Conservation (phyloP, 2,329 filamentous ascomycete species). For the Paecilomyces fulvus region DNA sequence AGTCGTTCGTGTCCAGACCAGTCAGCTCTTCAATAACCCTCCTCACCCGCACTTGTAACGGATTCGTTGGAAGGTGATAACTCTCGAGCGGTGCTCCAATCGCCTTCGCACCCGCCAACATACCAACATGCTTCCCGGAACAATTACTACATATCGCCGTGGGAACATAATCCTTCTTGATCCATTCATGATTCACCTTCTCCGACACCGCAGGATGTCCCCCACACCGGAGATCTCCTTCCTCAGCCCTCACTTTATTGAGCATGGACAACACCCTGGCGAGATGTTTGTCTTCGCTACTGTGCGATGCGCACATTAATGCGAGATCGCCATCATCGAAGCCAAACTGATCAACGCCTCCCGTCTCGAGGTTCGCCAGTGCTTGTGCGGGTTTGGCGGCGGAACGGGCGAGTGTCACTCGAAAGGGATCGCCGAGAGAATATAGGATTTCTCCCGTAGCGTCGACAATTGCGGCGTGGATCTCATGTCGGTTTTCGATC, state of each 20-base stretch:
- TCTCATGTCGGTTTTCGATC: slow-evolving; percentile 35
- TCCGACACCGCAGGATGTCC: slow-evolving; percentile 32
- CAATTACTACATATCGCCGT: slow-evolving; percentile 39
- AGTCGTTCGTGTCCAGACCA: slow-evolving; percentile 13
- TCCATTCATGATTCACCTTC: slow-evolving; percentile 32
- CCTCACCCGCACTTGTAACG: slow-evolving; percentile 34
- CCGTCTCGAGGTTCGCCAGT: slow-evolving; percentile 37
- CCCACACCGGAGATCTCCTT: slow-evolving; percentile 36
- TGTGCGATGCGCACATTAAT: slow-evolving; percentile 43
- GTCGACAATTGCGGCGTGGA: slow-evolving; percentile 38
- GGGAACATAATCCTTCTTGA: slow-evolving; percentile 29
- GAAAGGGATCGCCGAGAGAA: slow-evolving; percentile 32
- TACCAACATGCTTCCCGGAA: slow-evolving; percentile 43
- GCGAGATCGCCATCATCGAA: slow-evolving; percentile 38
- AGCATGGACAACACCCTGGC: slow-evolving; percentile 32
- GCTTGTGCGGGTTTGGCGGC: slow-evolving; percentile 41
- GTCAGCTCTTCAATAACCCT: slow-evolving; percentile 29
- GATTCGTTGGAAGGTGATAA: slow-evolving; percentile 31
- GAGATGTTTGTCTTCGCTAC: slow-evolving; percentile 35
- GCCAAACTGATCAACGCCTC: slow-evolving; percentile 26
- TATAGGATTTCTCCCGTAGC: slow-evolving; percentile 30
- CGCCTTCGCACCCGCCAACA: slow-evolving; percentile 36
- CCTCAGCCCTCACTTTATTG: slow-evolving; percentile 20
- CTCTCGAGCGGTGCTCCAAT: slow-evolving; percentile 21
- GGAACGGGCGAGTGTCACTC: slow-evolving; percentile 38